Conservation (phyloP, 106 monocot species). For the Phalaenopsis aphrodite region DNA sequence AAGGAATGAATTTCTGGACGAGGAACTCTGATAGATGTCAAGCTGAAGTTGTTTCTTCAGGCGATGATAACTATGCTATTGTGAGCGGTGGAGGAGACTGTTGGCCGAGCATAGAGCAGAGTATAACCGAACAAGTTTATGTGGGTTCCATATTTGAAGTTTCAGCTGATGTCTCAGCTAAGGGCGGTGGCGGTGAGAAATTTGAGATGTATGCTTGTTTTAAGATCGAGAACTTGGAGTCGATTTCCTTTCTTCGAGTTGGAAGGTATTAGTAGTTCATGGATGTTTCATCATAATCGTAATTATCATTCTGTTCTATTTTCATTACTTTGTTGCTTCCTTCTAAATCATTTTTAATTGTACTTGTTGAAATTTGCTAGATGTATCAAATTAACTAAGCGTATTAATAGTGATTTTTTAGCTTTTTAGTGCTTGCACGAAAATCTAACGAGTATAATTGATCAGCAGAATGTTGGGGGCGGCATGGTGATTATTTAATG, state of each 20-base stretch:
- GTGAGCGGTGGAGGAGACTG: not conserved
- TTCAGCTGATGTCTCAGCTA: not conserved
- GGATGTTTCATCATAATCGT: too few species aligned
- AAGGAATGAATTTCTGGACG: not conserved
- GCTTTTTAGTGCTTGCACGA: too few species aligned
- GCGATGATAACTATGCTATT: not conserved
- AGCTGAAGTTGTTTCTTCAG: not conserved
- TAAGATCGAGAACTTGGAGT: not conserved
- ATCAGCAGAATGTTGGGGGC: too few species aligned
- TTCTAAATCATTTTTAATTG: too few species aligned
- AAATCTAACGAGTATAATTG: too few species aligned
- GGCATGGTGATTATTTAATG: too few species aligned
- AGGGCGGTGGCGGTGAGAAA: not conserved
- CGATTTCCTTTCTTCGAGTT: not conserved
- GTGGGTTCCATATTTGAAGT: not conserved
- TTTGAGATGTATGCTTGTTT: not conserved
- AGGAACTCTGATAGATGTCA: not conserved
- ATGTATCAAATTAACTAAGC: too few species aligned
- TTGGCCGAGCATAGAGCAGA: not conserved
- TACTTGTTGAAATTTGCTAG: too few species aligned
- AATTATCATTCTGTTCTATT: too few species aligned
- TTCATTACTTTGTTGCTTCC: too few species aligned
- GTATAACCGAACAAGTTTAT: not conserved
- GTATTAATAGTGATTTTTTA: too few species aligned
- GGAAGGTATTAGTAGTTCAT: not conserved